Conservation (phyloP, 1,139 yeast species). For the Candida sanyaensis region DNA sequence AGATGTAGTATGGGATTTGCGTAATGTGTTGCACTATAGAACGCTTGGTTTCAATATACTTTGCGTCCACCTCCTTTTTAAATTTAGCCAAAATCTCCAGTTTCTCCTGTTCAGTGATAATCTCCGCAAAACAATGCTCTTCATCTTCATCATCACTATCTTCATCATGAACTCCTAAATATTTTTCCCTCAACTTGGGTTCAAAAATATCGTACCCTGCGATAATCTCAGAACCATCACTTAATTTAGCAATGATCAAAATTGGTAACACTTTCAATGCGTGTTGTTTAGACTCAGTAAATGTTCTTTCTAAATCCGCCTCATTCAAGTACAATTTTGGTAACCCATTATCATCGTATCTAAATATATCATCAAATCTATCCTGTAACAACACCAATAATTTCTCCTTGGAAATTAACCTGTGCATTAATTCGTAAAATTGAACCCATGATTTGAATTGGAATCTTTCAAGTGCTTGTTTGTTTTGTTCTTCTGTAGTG, state of each 20-base stretch:
- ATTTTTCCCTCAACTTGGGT: conserved; percentile 22
- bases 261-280: conserved; percentile 63
- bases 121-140: conserved; percentile 48
- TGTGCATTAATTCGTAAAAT: conserved; percentile 60
- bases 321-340: conserved; percentile 83
- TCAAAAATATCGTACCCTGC: conserved; percentile 55
- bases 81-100: conserved; percentile 59
- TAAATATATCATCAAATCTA: conserved; percentile 76
- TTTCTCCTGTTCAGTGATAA: conserved; percentile 61
- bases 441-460: conserved; percentile 63
- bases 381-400: conserved; percentile 61
- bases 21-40: conserved; percentile 70
- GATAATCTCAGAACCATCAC: conserved; percentile 53
- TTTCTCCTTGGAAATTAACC: conserved; percentile 59
- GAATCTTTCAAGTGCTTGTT: conserved; percentile 41
- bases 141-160: conserved; percentile 43
- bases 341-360: conserved; percentile 79
- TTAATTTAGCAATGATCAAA: conserved; percentile 56
- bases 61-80: conserved; percentile 76
- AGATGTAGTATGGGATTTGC: conserved; percentile 82
- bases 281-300: conserved; percentile 55
- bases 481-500: conserved; percentile 44
- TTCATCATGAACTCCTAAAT: conserved; percentile 31
- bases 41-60: conserved; percentile 82
- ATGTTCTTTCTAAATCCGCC: conserved; percentile 69